These are phyloP conservation scores for Sophora flavescens DNA, from an alignment of 306 rosid genomes.

Conservation along the genomic window DNA sequence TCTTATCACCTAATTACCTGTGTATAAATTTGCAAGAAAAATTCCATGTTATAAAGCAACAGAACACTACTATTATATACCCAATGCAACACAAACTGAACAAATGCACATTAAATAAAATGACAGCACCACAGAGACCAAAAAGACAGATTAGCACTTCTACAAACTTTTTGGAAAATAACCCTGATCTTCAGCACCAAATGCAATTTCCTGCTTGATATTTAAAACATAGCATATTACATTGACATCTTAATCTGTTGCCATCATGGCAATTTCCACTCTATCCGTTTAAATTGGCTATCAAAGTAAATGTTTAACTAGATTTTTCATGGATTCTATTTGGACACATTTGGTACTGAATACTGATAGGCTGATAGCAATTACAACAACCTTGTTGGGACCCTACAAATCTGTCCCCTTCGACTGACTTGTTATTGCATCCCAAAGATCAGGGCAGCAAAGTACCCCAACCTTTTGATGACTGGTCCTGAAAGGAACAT, in stretches of 20 bases:
- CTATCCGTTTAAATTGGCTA: neutral
- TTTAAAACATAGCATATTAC: neutral
- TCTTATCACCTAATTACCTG: conserved; percentile 3
- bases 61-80: neutral
- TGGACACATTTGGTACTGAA: neutral
- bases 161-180: neutral
- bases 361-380: neutral
- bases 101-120: conserved; percentile 1
- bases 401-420: neutral
- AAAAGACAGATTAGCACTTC: neutral
- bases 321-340: no score
- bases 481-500: neutral
- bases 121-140: neutral
- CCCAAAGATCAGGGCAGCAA: neutral
- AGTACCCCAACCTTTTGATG: neutral
- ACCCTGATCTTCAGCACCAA: neutral
- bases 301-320: neutral
- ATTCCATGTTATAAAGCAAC: conserved; percentile 6
- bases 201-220: neutral
- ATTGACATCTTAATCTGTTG: neutral
- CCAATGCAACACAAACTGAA: conserved; percentile 10
- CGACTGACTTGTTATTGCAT: neutral
- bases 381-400: no score
- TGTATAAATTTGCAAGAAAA: conserved; percentile 2
- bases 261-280: neutral